Evolutionary conservation across 2,329 filamentous ascomycete species (phyloP), one percentile per base, ranked within the genome.

Genomic region (Dothistroma pini): DNA sequence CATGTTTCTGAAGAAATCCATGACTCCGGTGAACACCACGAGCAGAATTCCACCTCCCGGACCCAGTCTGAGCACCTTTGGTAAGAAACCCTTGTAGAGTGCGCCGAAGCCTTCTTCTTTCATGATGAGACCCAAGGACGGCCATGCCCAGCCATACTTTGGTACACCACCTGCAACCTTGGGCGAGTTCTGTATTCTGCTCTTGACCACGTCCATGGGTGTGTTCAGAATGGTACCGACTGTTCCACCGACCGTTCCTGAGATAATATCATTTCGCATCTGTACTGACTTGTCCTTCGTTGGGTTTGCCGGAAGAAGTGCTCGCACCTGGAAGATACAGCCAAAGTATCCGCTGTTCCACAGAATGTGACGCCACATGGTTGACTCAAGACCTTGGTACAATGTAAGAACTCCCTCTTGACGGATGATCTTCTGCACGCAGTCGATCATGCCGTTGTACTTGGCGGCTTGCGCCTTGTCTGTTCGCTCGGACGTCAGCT

Each of bases 81-180:
- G 95, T 65, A 95, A 74, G 84, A 99, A 99, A 16, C 95, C 95
- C 84, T 97, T 99, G 84, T 99, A 99, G 62, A 99, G 81, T 44
- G 95, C 95, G 53, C 78, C 79, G 75, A 96, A 93, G 5, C 95
- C 95, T 78, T 99, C 95, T 80, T 99, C 95, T 79, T 86, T 91
- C 78, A 91, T 87, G 63, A 99, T 91, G 8, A 90, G 95, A 59
- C 84, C 88, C 55, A 97, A 82, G 22, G 91, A 87, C 52, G 91
- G 90, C 85, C 88, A 96, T 34, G 95, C 95, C 95, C 95, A 99
- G 85, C 97, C 97, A 82, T 99, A 99, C 84, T 99, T 99, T 74
- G 90, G 90, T 22, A 86, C 79, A 57, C 85, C 82, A 5, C 95
- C 95, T n/a, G 89, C 76, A 44, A 96, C 80, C 82, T 90, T 93